Conservation (phyloP, 352 stramenopile genomes). For the Elongisporangium undulatum region DNA sequence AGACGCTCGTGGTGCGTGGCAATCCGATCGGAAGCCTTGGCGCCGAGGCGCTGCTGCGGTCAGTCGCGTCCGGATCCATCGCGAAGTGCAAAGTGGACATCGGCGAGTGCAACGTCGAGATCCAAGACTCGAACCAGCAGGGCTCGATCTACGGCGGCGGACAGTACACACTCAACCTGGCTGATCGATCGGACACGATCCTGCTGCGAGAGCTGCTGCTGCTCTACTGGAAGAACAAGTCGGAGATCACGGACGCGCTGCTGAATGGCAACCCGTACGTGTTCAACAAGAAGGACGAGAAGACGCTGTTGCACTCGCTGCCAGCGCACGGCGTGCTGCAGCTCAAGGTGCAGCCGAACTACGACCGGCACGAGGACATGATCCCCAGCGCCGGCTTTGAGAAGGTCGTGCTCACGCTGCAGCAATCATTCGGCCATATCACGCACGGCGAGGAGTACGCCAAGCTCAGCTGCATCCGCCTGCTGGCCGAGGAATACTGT, state of each 20-base stretch:
- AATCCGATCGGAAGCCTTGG: constrained; percentile 67
- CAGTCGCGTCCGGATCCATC: constrained; percentile 38
- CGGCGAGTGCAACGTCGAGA: constrained; percentile 61
- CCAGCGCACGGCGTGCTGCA: constrained; percentile 39
- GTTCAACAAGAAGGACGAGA: constrained; percentile 62
- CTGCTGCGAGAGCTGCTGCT: constrained; percentile 52
- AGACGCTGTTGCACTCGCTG: constrained; percentile 29
- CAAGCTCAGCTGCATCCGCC: constrained; percentile 57
- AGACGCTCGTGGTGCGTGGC: constrained; percentile 47
- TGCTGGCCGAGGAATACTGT: constrained; percentile 57
- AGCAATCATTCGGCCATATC: constrained; percentile 35
- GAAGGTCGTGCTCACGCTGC: constrained; percentile 29
- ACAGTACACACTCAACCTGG: constrained; percentile 46
- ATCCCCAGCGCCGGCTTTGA: constrained; percentile 36
- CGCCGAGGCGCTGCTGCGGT: constrained; percentile 51
- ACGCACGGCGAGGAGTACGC: constrained; percentile 50
- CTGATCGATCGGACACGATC: constrained; percentile 42
- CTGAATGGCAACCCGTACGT: constrained; percentile 40
- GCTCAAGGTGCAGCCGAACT: constrained; percentile 59
- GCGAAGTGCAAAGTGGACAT: constrained; percentile 58
- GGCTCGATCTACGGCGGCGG: constrained; percentile 40
- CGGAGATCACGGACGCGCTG: constrained; percentile 41
- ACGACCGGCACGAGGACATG: constrained; percentile 49
- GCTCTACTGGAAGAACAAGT: constrained; percentile 52
- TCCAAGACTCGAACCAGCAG: constrained; percentile 42